Evolutionary conservation across 768 basidiomycete genomes (phyloP), one percentile per base, ranked within the genome.

Genomic region (Chlorophyllum brunneum): DNA sequence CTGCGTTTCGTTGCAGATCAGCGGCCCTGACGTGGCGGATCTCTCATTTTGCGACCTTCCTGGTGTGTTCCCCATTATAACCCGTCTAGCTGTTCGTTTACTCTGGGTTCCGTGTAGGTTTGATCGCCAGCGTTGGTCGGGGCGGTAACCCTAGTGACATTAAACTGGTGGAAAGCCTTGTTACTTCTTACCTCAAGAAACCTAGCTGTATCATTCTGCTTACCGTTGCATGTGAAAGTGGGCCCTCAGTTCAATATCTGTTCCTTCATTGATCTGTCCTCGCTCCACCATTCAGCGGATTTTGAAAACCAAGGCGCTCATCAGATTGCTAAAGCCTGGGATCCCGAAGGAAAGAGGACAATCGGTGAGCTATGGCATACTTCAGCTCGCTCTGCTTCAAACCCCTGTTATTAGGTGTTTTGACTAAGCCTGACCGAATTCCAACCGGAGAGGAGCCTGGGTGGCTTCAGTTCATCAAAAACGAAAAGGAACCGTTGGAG

Each of bases 271-370:
- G n/a, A n/a, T n/a, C 10, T 15, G 10, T 31, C 30, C 10, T n/a
- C n/a, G 11, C 4, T 18, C 5, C 4, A 7, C 24, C 16, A 4
- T 42, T 11, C 45, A 91, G 89, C 86, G 43, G 88, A 92, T 56
- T 87, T 86, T 16, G 85, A 90, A 56, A 92, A 88, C 38, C 88
- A 91, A 62, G 84, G 83, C 0, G 88, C 88, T 0, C 82, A 85
- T 54, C 69, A 76, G 18, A 67, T 91, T 0, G 80, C 86, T 0
- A 83, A 82, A 58, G 43, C 68, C 10, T 67, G 76, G 45, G 87
- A 90, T 55, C 80, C 82, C 0, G 66, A 78, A 1, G 86, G 88
- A 0, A 75, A 73, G 45, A 73, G 86, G 4, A 91, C 87, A 0
- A 83, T 90, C 13, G 87, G 88, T 86, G 54, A 23, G 75, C 16